A percentile compares a stretch with the other conserved stretches of the same genome.
Conservation (phyloP, 495 filamentous ascomycete species). For the Trichocladium antarcticum region DNA sequence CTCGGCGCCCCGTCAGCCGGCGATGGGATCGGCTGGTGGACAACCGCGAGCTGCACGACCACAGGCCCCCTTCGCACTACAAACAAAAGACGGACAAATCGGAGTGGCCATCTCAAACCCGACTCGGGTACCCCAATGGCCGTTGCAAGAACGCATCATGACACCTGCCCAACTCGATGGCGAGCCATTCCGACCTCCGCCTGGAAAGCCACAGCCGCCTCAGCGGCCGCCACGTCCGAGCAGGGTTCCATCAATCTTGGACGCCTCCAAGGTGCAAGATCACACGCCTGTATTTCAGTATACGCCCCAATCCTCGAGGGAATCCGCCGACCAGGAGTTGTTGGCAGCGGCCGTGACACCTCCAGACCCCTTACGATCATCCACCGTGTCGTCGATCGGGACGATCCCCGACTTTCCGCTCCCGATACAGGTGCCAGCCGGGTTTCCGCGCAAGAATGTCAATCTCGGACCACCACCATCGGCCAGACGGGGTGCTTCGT, state of each 20-base stretch:
- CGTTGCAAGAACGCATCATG: conserved; percentile 38
- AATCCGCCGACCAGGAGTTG: conserved; percentile 21
- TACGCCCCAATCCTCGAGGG: conserved; percentile 29
- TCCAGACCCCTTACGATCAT: conserved; percentile 33
- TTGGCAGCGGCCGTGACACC: conserved; percentile 31
- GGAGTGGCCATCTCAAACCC: conserved; percentile 44
- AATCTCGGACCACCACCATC: conserved; percentile 56
- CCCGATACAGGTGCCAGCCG: conserved; percentile 31
- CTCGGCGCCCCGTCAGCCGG: conserved; percentile 27
- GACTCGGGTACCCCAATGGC: conserved; percentile 44
- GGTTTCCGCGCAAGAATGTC: conserved; percentile 41
- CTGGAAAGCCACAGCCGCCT: conserved; percentile 47
- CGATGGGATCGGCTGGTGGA: conserved; percentile 22
- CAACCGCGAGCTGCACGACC: conserved; percentile 23
- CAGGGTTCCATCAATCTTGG: conserved; percentile 44
- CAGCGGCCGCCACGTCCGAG: conserved; percentile 58
- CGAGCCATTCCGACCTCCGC: conserved; percentile 38
- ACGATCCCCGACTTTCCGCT: conserved; percentile 53
- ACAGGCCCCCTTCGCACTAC: conserved; percentile 27
- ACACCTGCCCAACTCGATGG: conserved; percentile 26
- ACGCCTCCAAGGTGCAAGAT: conserved; percentile 40
- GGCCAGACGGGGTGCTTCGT: conserved; percentile 54
- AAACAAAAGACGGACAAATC: conserved; percentile 34
- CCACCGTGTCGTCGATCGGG: conserved; percentile 45
- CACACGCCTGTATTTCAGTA: conserved; percentile 43